Evolutionary conservation across 2,329 filamentous ascomycete genomes (phyloP), one percentile per base, ranked within the genome.

Genomic region (Drechmeria coniospora): DNA sequence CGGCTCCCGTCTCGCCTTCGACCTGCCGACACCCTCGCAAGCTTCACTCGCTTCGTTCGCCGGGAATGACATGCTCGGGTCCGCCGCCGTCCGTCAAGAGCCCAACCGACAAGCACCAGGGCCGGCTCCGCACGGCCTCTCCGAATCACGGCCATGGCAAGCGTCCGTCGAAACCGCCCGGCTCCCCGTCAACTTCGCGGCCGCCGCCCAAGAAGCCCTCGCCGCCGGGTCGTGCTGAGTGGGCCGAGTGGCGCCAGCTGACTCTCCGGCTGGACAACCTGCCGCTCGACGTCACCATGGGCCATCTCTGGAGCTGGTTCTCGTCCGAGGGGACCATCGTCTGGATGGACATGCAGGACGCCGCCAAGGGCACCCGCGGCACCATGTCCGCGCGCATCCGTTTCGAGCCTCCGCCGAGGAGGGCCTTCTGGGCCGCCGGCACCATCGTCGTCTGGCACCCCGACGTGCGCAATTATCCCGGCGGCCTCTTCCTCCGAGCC

Each of bases 401-500:
- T 2, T 78, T 79, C 35, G 64, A 60, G 43, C 72, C 73, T 0
- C 65, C 68, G 0, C 70, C 72, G 0, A 25, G 40, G 7, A 38
- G 38, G 4, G 43, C 53, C 1, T 75, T 76, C 39, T 75, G 71
- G 68, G 37, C 36, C 2, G 50, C 49, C 8, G 38, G 40, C 1
- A 35, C 49, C 8, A 43, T 46, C 30, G 18, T 14, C 2, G 35
- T 59, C 15, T 18, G 15, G 2, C 44, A 48, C 21, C 36, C 38
- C 12, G 36, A 49, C 14, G 10, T 6, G 6, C 18, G 13, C 7
- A 22, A 28, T 8, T 36, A 39, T 17, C 41, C 45, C 4, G 14
- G 32, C 4, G 39, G 41, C 11, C 23, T 50, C 2, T 8, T 15
- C 1, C 26, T 53, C n/a, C n/a, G 6, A 10, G 21, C 44, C 2